Evolutionary conservation across 208 protist species (phyloP), one percentile per base, ranked within the genome.

Genomic region (Naegleria fowleri): DNA sequence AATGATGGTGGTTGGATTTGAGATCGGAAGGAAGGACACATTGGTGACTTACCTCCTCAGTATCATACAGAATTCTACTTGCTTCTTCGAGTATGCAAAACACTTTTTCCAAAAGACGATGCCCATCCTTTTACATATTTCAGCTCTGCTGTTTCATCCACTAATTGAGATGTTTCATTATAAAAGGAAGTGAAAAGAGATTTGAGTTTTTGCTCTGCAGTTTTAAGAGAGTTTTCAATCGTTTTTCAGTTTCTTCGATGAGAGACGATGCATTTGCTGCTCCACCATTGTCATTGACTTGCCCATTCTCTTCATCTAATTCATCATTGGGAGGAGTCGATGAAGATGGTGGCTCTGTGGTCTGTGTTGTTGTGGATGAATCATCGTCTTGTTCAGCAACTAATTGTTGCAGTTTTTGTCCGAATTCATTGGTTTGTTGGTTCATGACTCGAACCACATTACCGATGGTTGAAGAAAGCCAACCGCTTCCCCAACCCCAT

Each of bases 121-220:
- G 83, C 83, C 15, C 15, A 40, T 0, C n/a, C 38, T 43, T 86
- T 86, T n/a, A 86, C 83, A 86, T 48, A 86, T 86, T 86, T 86
- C 7, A 86, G 19, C 41, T 86, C 83, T 29, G 13, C 36, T 7
- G 83, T 86, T n/a, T 86, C 83, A 48, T 39, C 40, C 16, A 86
- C 83, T 16, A 86, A 48, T 25, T 22, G 15, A 43, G 11, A n/a
- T 43, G 39, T 48, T 48, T 86, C 40, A 2, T 22, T 6, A 86
- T 43, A 40, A 48, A 86, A 29, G 16, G 33, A 29, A 86, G 16
- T 33, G 29, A 86, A 48, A 29, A 86, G 41, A 19, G 33, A 48
- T 51, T 51, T 51, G 38, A 86, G 15, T 43, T 40, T 86, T 16
- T 43, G 5, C 25, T 86, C 83, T 40, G 83, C 83, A 48, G 5